Evolutionary conservation across 1,284 basidiomycete species (phyloP), one percentile per base, ranked within the genome.

Genomic region (Heterobasidion occidentale): DNA sequence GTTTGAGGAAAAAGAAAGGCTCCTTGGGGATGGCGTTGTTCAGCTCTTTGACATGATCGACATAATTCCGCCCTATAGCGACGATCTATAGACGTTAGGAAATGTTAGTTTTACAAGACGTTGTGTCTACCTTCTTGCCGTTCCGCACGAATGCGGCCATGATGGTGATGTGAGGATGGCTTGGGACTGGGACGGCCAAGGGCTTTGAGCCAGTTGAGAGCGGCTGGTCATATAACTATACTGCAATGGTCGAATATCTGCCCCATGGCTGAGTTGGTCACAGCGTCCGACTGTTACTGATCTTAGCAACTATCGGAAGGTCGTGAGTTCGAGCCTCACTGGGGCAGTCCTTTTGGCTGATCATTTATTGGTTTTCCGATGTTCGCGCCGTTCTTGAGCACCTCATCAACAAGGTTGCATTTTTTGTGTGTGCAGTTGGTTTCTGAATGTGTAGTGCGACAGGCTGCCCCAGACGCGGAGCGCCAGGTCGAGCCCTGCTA

Each of bases 1-100:
- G 96, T 74, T 99, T 99, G 46, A 98, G 76, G 78, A 98, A 99
- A 81, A 98, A 97, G 80, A 99, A 98, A 0, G 96, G 96, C 69
- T 98, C 94, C 67, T 88, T 92, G 1, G 96, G 95, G 3, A 89
- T 77, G 7, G 90, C 79, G 69, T 98, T 98, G 67, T 88, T 88
- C 52, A 98, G 82, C 70, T 98, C 95, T 71, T 92, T 94, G 68
- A 89, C 88, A 66, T 97, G 94, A 53, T 92, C 92, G 15, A 77
- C 79, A 67, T 90, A 92, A 71, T 91, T 90, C 59, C 90, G 79
- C 50, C 93, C 93, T 60, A 95, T 95, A 51, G 92, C 94, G 44
- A 96, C 86, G 64, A 95, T 94, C 88, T 92, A 27, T 11, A 51
- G 51, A 33, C 35, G 33, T 46, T 6, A 42, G 34, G n/a, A 8